Evolutionary conservation across 2,329 filamentous ascomycete genomes (phyloP).

Genomic region (Alternaria viburni): DNA sequence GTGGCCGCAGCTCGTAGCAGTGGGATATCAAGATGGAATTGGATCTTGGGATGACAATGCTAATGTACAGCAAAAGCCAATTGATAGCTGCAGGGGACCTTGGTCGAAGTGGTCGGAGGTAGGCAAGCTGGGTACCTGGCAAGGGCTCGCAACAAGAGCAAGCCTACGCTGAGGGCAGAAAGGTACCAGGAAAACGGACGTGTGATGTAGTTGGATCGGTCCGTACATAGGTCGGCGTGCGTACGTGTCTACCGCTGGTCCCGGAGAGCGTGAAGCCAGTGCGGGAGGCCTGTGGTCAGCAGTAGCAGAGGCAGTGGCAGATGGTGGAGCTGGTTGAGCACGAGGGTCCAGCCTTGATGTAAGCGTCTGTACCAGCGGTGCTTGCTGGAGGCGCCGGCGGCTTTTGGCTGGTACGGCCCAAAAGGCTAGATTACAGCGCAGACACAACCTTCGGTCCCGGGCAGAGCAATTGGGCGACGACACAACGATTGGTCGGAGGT

Average conservation of each 20-base stretch:
- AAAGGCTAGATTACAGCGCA: slow-evolving; percentile 34
- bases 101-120: slow-evolving; percentile 2
- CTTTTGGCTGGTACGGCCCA: slow-evolving; percentile 21
- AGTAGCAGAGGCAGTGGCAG: slow-evolving; percentile 14
- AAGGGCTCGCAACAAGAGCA: slow-evolving; percentile 13
- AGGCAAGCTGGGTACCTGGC: slow-evolving; percentile 15
- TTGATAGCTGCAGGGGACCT: slow-evolving; percentile 17
- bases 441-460: slow-evolving; percentile 35
- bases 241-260: slow-evolving; percentile 20
- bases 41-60: slow-evolving; percentile 7
- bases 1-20: slow-evolving; percentile 15
- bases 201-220: slow-evolving; percentile 18
- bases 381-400: slow-evolving; percentile 26
- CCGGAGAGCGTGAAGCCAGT: slow-evolving; percentile 19
- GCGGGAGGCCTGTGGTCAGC: slow-evolving; percentile 9
- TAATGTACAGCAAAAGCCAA: slow-evolving; percentile 11
- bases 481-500: slow-evolving; percentile 34
- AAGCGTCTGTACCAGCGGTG: slow-evolving; percentile 18
- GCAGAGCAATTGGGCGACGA: slow-evolving; percentile 34
- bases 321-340: slow-evolving; percentile 13
- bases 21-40: slow-evolving; percentile 3
- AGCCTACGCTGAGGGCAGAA: slow-evolving; percentile 10
- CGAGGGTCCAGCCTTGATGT: slow-evolving; percentile 21
- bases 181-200: slow-evolving; percentile 15
- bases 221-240: slow-evolving; percentile 16